phyloP scores from a whole-genome alignment of 139 green algal species.

The Axilococcus clingmanii region DNA sequence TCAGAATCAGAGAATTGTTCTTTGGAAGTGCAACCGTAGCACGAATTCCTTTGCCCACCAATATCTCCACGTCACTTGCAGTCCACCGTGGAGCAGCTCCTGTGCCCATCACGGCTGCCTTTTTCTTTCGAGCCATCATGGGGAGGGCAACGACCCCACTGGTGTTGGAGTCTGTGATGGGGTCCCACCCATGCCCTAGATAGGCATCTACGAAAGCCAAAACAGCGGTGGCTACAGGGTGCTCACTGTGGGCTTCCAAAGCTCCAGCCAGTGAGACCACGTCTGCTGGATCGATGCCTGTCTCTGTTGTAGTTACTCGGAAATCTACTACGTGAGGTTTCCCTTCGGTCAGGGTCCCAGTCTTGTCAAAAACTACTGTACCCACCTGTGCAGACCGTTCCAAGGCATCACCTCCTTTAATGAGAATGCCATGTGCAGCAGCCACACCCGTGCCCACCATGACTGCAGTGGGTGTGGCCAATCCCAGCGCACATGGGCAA shows the following conservation, averaged over 20 bases:
- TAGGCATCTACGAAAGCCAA: constrained; percentile 38
- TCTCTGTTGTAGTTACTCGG: constrained; percentile 1
- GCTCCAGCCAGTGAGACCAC: constrained; percentile 54
- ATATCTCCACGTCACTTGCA: constrained; percentile 6
- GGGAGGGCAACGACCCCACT: neutral
- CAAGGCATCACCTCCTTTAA: constrained; percentile 83
- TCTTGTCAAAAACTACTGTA: constrained; percentile 92
- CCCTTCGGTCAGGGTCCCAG: constrained; percentile 86
- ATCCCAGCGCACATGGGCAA: constrained; percentile 91
- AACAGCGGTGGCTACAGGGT: constrained; percentile 79
- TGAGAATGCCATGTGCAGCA: constrained; percentile 78
- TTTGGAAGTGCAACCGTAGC: constrained; percentile 17
- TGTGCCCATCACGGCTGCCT: neutral
- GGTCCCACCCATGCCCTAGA: neutral
- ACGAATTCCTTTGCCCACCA: constrained; percentile 24
- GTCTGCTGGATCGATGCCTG: constrained; percentile 16
- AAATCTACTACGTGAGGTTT: constrained; percentile 47
- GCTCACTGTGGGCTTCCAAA: constrained; percentile 77
- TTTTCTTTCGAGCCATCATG: constrained; percentile 4
- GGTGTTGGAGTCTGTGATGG: neutral
- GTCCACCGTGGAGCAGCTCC: neutral
- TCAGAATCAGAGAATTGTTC: neutral
- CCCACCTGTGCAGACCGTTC: constrained; percentile 47
- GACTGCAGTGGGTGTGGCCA: constrained; percentile 96
- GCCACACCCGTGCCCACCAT: constrained; percentile 92